Conservation (phyloP, 352 stramenopile species). For the Nannochloropsis limnetica region DNA sequence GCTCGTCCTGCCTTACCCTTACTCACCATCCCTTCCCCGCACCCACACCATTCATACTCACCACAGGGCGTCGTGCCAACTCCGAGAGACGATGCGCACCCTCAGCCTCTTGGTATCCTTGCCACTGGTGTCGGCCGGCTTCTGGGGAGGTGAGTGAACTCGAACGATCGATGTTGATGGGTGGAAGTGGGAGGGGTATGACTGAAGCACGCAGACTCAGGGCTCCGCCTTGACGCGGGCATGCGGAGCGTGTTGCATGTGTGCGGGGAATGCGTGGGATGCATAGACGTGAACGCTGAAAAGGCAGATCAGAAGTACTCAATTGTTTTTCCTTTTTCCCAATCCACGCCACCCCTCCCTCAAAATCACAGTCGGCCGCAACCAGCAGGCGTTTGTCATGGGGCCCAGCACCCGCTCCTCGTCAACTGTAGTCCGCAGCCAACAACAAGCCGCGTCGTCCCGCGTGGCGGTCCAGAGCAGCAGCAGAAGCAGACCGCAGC, state of each 20-base stretch:
- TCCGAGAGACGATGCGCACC: not conserved
- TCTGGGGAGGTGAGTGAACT: conserved; percentile 6
- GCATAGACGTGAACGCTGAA: too few species aligned
- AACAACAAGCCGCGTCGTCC: not conserved
- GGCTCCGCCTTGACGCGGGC: too few species aligned
- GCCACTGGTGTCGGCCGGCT: conserved; percentile 8
- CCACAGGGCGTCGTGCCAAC: not conserved
- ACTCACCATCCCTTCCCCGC: too few species aligned
- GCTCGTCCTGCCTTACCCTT: too few species aligned
- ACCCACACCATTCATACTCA: too few species aligned
- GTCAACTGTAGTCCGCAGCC: not conserved
- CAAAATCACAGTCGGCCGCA: not conserved
- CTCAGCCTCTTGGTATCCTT: conserved; percentile 10
- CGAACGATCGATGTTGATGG: too few species aligned
- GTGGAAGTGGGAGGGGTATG: too few species aligned
- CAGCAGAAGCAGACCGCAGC: not conserved
- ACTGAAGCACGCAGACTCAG: too few species aligned
- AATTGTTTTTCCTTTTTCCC: too few species aligned
- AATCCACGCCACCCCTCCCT: not conserved
- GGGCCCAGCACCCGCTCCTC: not conserved
- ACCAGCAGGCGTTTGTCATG: not conserved
- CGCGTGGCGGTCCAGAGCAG: not conserved
- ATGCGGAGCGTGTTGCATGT: too few species aligned
- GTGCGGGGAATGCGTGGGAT: too few species aligned
- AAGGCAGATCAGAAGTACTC: too few species aligned